phyloP scores from a whole-genome alignment of 2,329 filamentous ascomycete species.

The Botryotinia convoluta region DNA sequence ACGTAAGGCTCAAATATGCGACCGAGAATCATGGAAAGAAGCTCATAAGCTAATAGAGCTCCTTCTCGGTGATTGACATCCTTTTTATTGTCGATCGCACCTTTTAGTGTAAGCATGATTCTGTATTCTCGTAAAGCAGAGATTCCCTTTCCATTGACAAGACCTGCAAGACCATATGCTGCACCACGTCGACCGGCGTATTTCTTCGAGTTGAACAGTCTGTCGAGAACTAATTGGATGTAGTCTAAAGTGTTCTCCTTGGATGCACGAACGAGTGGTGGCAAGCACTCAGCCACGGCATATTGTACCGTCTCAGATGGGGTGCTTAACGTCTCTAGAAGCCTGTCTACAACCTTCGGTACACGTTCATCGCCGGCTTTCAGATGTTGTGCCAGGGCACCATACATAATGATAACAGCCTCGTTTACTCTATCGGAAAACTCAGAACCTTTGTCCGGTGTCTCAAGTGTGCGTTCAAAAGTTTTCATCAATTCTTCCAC shows the following conservation, averaged over 20 bases:
- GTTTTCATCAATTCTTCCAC: constrained; percentile 90
- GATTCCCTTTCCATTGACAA: constrained; percentile 86
- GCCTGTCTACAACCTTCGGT: constrained; percentile 79
- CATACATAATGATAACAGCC: constrained; percentile 96
- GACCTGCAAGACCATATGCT: constrained; percentile 88
- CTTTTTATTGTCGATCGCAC: constrained; percentile 92
- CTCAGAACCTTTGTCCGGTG: constrained; percentile 76
- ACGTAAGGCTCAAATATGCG: constrained; percentile 94
- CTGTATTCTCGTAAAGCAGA: constrained; percentile 78
- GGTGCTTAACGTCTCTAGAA: constrained; percentile 84
- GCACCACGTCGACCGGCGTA: constrained; percentile 92
- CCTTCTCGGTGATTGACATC: constrained; percentile 86
- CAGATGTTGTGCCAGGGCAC: constrained; percentile 85
- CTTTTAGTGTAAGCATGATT: constrained; percentile 76
- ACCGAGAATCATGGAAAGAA: constrained; percentile 81
- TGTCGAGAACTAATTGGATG: constrained; percentile 75
- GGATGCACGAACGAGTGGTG: constrained; percentile 82
- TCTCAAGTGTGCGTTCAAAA: constrained; percentile 85
- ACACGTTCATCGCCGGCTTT: constrained; percentile 82
- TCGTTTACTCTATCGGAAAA: constrained; percentile 90
- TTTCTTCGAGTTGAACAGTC: constrained; percentile 81
- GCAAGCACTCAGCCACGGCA: constrained; percentile 89
- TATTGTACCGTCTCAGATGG: constrained; percentile 97
- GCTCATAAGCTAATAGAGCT: constrained; percentile 84
- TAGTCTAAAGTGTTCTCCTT: constrained; percentile 76